Evolutionary conservation across 768 basidiomycete genomes (phyloP).

Genomic region (Hebeloma cylindrosporum): DNA sequence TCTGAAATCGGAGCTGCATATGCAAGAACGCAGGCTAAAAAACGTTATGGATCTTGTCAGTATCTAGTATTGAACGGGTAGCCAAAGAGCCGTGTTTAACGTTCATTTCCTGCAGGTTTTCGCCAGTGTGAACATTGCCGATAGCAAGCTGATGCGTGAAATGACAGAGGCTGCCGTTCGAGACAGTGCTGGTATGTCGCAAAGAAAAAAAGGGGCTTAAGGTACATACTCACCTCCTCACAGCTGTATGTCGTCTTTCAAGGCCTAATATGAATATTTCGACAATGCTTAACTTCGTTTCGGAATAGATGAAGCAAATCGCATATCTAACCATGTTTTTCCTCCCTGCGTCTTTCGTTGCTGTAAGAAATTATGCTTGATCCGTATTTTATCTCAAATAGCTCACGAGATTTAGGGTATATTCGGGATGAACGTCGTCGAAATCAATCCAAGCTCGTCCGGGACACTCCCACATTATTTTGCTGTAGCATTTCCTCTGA

Average conservation of each 20-base stretch:
- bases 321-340: conserved; percentile 64
- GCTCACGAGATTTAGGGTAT: conserved; percentile 36
- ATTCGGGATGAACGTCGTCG: conserved; percentile 60
- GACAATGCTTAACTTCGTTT: conserved; percentile 2
- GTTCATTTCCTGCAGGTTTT: conserved; percentile 41
- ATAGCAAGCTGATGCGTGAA: conserved; percentile 50
- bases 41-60: conserved; percentile 54
- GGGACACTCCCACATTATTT: conserved; percentile 45
- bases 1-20: conserved; percentile 36
- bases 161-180: conserved; percentile 53
- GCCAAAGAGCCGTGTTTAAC: neutral
- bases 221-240: too few relatives aligned
- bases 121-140: conserved; percentile 56
- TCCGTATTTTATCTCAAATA: neutral
- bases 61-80: neutral
- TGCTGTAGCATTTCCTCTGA: conserved; percentile 44
- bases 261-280: neutral
- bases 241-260: conserved; percentile 20
- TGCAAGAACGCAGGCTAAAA: conserved; percentile 50
- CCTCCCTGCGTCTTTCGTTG: conserved; percentile 54
- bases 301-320: conserved; percentile 61
- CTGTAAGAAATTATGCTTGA: conserved; percentile 33
- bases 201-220: too few relatives aligned
- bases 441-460: conserved; percentile 35
- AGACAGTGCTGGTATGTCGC: conserved; percentile 45